These are phyloP conservation scores for Canavalia gladiata DNA, from an alignment of 306 rosid species.

Conservation along the genomic window DNA sequence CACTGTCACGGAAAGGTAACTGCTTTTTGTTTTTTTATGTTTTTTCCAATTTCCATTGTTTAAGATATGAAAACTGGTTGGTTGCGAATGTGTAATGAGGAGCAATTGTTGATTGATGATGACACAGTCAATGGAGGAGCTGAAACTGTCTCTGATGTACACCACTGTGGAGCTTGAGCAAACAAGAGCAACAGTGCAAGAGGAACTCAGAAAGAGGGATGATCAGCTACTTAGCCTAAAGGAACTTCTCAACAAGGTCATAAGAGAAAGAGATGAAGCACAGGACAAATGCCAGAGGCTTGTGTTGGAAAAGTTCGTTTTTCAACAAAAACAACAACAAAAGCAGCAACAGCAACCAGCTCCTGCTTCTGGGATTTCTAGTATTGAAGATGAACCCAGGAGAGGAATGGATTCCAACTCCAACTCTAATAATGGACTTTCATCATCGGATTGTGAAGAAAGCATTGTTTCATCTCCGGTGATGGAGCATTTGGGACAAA, in stretches of 20 bases:
- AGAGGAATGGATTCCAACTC: constrained; percentile 65
- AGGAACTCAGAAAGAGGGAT: constrained; percentile 83
- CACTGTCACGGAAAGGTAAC: constrained; percentile 83
- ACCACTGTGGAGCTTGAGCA: constrained; percentile 87
- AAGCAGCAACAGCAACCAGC: constrained; percentile 50
- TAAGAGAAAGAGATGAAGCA: constrained; percentile 85
- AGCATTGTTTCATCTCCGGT: constrained; percentile 94
- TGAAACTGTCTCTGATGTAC: constrained; percentile 70
- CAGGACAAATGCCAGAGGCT: constrained; percentile 76
- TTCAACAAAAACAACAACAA: constrained; percentile 54
- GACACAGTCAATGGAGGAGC: constrained; percentile 80
- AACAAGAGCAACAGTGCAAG: constrained; percentile 73
- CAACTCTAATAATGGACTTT: constrained; percentile 69
- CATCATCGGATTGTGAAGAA: constrained; percentile 96
- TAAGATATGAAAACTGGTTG: neutral
- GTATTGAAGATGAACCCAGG: constrained; percentile 95
- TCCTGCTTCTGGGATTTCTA: constrained; percentile 85
- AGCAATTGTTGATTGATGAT: neutral
- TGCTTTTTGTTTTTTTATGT: neutral
- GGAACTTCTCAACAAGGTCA: constrained; percentile 67
- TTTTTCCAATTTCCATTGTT: neutral
- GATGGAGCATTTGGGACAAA: constrained; percentile 55
- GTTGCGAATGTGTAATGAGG: neutral
- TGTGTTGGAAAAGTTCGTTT: constrained; percentile 65
- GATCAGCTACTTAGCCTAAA: constrained; percentile 71